Base-by-base conservation (phyloP, 148 eudicot genomes). In the Amaranthus cruentus region DNA sequence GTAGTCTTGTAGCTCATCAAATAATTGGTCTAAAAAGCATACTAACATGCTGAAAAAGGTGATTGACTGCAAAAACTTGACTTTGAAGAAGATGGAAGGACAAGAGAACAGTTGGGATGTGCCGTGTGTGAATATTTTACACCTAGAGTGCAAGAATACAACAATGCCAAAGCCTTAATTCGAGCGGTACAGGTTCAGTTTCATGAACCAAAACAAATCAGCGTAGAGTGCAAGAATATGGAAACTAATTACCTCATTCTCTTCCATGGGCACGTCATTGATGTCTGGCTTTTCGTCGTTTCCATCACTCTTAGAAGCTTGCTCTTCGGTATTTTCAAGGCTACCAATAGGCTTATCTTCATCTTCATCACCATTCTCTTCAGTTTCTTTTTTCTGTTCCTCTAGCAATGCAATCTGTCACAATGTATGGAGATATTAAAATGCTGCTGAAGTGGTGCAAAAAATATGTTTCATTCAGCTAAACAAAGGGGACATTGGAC, bases 241-340 rank as follows among this genome's bases (percentile, higher is more conserved):
- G 12, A 21, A 7, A 55, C 14, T 9, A 53, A 66, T 52, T 78
- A 93, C 97, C 98, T 85, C 80, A 63, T 63, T 76, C 71, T 91
- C 92, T 71, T 91, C 96, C 96, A 88, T 83, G 14, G 98, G 98
- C 69, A 88, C 75, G 78, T 91, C 92, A 56, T 93, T 91, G 64
- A 93, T 93, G 78, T 93, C 95, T 0, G 95, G 96, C 74, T 91
- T 94, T 76, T 85, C 90, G 47, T 77, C 80, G 56, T 61, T 70
- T 62, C 78, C 81, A 57, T 83, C 84, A 72, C 60, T 80, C 73
- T 84, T 85, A 66, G 89, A 73, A 21, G 77, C 79, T 48, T 75
- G 77, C 62, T 84, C 85, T 7, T 15, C 79, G 4, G 75, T 60
- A 69, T 79, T 72, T 48, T 75, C 76, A 69, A 79, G 80, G 6